These are phyloP conservation scores for Ustilago esculenta DNA, from an alignment of 1,284 basidiomycete genomes.

Conservation along the genomic window DNA sequence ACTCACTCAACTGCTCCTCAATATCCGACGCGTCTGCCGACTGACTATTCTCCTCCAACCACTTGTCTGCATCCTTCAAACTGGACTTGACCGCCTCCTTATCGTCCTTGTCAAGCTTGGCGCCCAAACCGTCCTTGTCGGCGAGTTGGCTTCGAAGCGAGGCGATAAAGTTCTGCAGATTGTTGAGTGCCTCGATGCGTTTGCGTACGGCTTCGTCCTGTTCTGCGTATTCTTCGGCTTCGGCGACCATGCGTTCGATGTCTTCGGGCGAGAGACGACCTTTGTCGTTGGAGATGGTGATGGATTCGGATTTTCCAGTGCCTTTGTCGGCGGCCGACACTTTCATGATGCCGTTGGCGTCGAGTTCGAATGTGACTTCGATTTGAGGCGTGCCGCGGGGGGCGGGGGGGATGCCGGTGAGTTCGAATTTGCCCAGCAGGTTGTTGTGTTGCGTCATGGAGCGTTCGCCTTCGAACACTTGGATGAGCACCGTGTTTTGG, in stretches of 20 bases:
- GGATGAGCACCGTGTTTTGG: constrained; percentile 71
- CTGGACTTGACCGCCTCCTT: constrained; percentile 65
- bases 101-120: constrained; percentile 66
- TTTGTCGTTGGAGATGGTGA: constrained; percentile 67
- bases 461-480: constrained; percentile 92
- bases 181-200: constrained; percentile 65
- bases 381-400: constrained; percentile 80
- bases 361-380: constrained; percentile 67
- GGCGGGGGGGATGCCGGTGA: constrained; percentile 88
- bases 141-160: constrained; percentile 60
- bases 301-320: constrained; percentile 64
- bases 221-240: constrained; percentile 66
- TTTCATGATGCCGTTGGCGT: constrained; percentile 67
- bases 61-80: constrained; percentile 65
- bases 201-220: constrained; percentile 66
- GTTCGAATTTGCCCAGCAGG: constrained; percentile 94
- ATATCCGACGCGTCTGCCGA: constrained; percentile 65
- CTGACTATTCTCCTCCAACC: constrained; percentile 66
- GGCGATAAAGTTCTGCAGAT: constrained; percentile 65
- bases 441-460: constrained; percentile 98
- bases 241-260: constrained; percentile 66
- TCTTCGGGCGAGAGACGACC: constrained; percentile 64
- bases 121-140: constrained; percentile 67
- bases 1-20: constrained; percentile 66
- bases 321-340: constrained; percentile 66